A percentile compares a stretch with the other conserved stretches of the same genome.
Conservation (phyloP, 352 stramenopile species). For the Ophiocytium majus region DNA sequence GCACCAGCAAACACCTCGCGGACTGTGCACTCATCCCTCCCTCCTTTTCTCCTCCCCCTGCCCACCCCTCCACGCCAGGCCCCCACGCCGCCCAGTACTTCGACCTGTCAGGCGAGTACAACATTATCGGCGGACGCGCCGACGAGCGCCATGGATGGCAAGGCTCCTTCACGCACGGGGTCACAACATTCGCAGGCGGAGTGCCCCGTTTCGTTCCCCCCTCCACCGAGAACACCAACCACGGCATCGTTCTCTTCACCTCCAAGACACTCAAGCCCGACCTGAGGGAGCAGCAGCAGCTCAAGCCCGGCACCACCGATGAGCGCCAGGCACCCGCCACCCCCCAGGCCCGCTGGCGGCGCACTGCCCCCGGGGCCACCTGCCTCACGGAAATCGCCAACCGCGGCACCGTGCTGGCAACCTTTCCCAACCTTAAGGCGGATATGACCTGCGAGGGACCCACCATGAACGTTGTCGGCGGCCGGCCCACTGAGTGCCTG, state of each 20-base stretch:
- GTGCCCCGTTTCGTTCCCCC: not conserved
- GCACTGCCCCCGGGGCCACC: no score
- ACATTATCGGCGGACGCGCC: not conserved
- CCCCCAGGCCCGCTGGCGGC: not conserved
- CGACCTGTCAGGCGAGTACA: not conserved
- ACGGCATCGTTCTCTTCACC: slow-evolving; percentile 46
- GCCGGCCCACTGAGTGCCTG: slow-evolving; percentile 32
- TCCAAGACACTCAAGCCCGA: slow-evolving; percentile 41
- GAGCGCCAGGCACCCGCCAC: slow-evolving; percentile 26
- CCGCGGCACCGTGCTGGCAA: slow-evolving; percentile 27
- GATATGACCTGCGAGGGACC: slow-evolving; percentile 23
- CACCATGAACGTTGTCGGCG: slow-evolving; percentile 30
- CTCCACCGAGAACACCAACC: not conserved
- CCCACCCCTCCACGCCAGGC: no score
- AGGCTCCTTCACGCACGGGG: slow-evolving; percentile 38
- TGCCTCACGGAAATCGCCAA: not conserved
- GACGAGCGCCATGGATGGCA: not conserved
- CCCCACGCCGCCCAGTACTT: not conserved
- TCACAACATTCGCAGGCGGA: slow-evolving; percentile 36
- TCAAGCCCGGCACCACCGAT: slow-evolving; percentile 28
- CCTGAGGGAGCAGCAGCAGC: slow-evolving; percentile 20
- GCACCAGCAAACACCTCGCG: not conserved
- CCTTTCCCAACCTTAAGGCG: slow-evolving; percentile 24
- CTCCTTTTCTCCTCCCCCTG: not conserved
- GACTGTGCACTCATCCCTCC: not conserved